Conservation (phyloP, 2,329 filamentous ascomycete genomes). For the Scedosporium dehoogii region DNA sequence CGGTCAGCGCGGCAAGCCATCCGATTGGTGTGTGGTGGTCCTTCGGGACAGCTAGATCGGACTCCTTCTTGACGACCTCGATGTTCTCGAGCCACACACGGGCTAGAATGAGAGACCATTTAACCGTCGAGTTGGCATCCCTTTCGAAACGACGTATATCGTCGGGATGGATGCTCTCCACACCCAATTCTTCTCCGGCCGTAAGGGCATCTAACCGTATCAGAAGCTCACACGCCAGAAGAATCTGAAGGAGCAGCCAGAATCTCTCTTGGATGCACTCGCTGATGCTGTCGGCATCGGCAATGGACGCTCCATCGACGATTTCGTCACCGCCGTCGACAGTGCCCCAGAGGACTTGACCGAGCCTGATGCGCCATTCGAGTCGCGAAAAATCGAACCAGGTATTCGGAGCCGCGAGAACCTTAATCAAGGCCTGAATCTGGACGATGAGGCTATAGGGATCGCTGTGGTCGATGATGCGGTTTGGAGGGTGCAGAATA, state of each 20-base stretch:
- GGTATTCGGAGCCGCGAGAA: constrained; percentile 53
- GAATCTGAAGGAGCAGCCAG: constrained; percentile 56
- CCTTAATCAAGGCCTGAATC: constrained; percentile 57
- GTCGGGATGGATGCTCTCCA: constrained; percentile 40
- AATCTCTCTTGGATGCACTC: constrained; percentile 54
- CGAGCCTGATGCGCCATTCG: constrained; percentile 64
- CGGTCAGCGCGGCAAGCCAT: constrained; percentile 50
- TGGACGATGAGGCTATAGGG: constrained; percentile 58
- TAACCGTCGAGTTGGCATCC: constrained; percentile 50
- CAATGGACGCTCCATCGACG: constrained; percentile 42
- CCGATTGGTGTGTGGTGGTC: constrained; percentile 16
- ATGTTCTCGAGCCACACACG: constrained; percentile 61
- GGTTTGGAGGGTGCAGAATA: constrained; percentile 47
- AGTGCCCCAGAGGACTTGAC: constrained; percentile 60
- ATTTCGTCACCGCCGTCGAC: constrained; percentile 36
- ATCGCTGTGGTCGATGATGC: constrained; percentile 45
- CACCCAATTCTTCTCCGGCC: constrained; percentile 45
- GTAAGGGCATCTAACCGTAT: constrained; percentile 54
- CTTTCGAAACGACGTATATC: constrained; percentile 53
- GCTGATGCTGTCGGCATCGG: constrained; percentile 34
- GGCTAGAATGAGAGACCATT: constrained; percentile 57
- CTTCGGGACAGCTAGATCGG: constrained; percentile 9
- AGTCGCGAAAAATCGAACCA: constrained; percentile 69
- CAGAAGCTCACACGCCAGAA: constrained; percentile 56
- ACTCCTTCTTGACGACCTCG: constrained; percentile 35